Base-by-base conservation (phyloP, 2,329 filamentous ascomycete genomes). In the Aspergillus fructus region DNA sequence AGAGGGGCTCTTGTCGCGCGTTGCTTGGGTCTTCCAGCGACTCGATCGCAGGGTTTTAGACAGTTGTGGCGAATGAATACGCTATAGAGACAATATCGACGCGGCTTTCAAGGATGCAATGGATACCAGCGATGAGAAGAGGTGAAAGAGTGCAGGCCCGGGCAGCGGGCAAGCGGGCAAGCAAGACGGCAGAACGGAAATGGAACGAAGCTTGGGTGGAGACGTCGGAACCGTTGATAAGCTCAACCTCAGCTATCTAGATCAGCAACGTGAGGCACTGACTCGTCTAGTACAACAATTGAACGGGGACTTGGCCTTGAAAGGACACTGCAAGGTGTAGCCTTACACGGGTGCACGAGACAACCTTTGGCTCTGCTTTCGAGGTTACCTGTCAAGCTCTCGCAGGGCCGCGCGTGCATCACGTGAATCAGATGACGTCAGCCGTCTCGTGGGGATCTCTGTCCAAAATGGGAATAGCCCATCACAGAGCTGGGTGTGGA, bases 161-260 rank as follows among this genome's bases (percentile, higher is more conserved):
- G 42, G 40, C 13, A 21, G 21, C 33, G 11, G 42, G 39, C 12
- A 41, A 9, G 21, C 50, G 11, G 42, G 39, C 12, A 30, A 9
- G 27, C 27, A 30, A 51, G 40, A 23, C 51, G 45, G 42, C 9
- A 30, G 37, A 23, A 24, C 24, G 23, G 13, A 50, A 41, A 33
- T 33, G 33, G 42, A 41, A 40, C 24, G 52, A 52, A 55, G 53
- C 53, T 55, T 17, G 19, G 47, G 47, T 50, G 46, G 46, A 42
- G 53, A 42, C 34, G 52, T 17, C 27, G 30, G 41, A 42, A 37
- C 19, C 50, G 51, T n/a, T 53, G 51, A 53, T 48, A 53, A 53
- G 51, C 33, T 37, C 24, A 50, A 17, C 12, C 21, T 46, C 39
- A 51, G 49, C 39, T 7, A 41, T 51, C 9, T n/a, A n/a, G 30